Conservation (phyloP, 306 rosid species). For the Quercus bicolor region DNA sequence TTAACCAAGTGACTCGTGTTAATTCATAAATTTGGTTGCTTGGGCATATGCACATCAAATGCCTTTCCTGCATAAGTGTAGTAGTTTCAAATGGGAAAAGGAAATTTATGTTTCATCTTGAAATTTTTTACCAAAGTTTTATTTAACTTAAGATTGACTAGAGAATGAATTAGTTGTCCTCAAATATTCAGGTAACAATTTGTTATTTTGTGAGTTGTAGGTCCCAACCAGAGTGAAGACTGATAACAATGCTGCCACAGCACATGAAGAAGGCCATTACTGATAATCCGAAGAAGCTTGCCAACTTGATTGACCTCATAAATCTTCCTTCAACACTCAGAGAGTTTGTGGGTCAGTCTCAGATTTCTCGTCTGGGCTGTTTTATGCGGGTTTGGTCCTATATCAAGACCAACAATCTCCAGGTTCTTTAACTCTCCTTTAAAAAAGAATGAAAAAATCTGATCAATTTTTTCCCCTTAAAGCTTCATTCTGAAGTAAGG, state of each 20-base stretch:
- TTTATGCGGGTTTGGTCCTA: slow-evolving; percentile 78
- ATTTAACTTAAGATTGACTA: background rate
- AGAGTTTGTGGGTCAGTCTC: slow-evolving; percentile 84
- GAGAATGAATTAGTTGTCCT: background rate
- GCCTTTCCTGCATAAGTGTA: background rate
- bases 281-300: slow-evolving; percentile 89
- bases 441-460: background rate
- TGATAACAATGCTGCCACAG: slow-evolving; percentile 56
- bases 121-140: background rate
- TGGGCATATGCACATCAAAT: background rate
- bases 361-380: slow-evolving; percentile 77
- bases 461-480: too few relatives aligned
- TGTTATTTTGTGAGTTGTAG: background rate
- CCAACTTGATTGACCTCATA: slow-evolving; percentile 80
- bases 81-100: background rate
- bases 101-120: background rate
- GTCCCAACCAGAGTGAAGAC: background rate
- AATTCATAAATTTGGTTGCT: background rate
- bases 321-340: slow-evolving; percentile 74
- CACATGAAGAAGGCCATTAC: slow-evolving; percentile 52
- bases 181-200: background rate
- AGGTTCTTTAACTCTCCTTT: slow-evolving; percentile 41
- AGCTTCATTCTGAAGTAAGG: background rate
- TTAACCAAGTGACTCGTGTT: background rate
- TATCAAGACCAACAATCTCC: slow-evolving; percentile 81